These are phyloP conservation scores for Phytophthora chlamydospora DNA, from an alignment of 352 stramenopile genomes.

Conservation along the genomic window DNA sequence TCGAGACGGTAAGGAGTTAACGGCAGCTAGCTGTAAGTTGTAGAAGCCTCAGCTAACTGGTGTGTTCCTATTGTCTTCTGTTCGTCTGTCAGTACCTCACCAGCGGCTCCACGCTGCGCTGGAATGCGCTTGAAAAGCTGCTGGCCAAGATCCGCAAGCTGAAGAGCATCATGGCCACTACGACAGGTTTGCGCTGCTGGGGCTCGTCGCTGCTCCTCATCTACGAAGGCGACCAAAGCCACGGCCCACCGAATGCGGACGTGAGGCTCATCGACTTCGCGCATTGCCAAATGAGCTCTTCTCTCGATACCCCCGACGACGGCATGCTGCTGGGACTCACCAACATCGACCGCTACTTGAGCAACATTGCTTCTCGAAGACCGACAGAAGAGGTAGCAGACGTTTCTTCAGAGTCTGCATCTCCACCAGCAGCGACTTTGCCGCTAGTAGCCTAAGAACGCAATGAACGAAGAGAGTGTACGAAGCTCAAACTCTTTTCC, in stretches of 20 bases:
- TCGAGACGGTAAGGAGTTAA: constrained; percentile 53
- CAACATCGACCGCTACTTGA: constrained; percentile 63
- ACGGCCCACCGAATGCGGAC: constrained; percentile 33
- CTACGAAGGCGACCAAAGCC: constrained; percentile 68
- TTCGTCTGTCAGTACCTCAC: constrained; percentile 61
- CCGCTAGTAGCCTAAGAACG: constrained; percentile 17
- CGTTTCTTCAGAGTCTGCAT: constrained; percentile 1
- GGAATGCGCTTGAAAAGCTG: constrained; percentile 50
- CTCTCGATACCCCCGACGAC: constrained; percentile 58
- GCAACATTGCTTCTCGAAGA: constrained; percentile 37
- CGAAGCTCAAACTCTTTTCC: constrained; percentile 7
- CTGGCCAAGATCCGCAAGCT: constrained; percentile 53
- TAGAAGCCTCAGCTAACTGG: background rate
- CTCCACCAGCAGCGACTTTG: constrained; percentile 3
- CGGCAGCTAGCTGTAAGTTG: background rate
- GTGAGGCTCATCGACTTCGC: constrained; percentile 83
- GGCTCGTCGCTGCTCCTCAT: constrained; percentile 75
- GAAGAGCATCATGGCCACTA: constrained; percentile 45
- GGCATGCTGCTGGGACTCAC: constrained; percentile 68
- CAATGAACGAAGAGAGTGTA: background rate
- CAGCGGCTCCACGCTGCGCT: constrained; percentile 47
- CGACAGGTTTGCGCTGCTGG: constrained; percentile 74
- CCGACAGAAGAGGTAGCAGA: constrained; percentile 7
- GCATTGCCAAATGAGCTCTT: constrained; percentile 72
- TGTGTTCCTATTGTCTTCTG: constrained; percentile 1